Evolutionary conservation across 1,284 basidiomycete genomes (phyloP), one percentile per base, ranked within the genome.

Genomic region (Microstroma glucosiphilum): DNA sequence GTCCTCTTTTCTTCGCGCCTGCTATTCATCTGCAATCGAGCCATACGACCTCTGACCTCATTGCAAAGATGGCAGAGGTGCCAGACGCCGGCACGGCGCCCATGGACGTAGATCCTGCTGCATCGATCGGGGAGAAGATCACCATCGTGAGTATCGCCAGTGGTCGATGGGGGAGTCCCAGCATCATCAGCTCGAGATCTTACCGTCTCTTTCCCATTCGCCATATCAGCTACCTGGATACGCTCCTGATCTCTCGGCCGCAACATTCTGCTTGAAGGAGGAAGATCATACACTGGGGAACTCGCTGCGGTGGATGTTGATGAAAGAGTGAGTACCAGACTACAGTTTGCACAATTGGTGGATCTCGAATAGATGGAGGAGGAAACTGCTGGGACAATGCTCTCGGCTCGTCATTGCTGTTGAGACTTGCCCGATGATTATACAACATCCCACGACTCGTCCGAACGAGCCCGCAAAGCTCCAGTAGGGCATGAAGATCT

Each of bases 251-350:
- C 84, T 93, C 70, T 90, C 91, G 40, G 87, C 91, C 1, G 92
- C 90, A 19, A 96, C 94, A 0, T 98, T 89, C 81, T 90, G 90
- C 77, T 88, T 97, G 56, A 84, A 88, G 77, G 88, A 96, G 78
- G 94, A 97, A 82, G 89, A 91, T 8, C 93, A 97, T 81, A 97
- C 93, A 0, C 86, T 97, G 30, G 94, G 94, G 17, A 98, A 98
- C 75, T 85, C 91, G 0, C 83, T 98, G 56, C 83, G 94, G 60
- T 98, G 91, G 90, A 97, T 97, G 88, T 81, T 97, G 66, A 97
- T 97, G 94, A 96, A 97, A 82, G 94, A 98, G 94, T 97, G 78
- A 77, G 86, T 78, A 42, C 61, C 0, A 17, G 42, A 3, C 57
- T n/a, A 8, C 55, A 40, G 26, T 40, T 51, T 15, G 60, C 40